phyloP scores from a whole-genome alignment of 2,329 filamentous ascomycete genomes.

The Aspergillus thermomutatus region DNA sequence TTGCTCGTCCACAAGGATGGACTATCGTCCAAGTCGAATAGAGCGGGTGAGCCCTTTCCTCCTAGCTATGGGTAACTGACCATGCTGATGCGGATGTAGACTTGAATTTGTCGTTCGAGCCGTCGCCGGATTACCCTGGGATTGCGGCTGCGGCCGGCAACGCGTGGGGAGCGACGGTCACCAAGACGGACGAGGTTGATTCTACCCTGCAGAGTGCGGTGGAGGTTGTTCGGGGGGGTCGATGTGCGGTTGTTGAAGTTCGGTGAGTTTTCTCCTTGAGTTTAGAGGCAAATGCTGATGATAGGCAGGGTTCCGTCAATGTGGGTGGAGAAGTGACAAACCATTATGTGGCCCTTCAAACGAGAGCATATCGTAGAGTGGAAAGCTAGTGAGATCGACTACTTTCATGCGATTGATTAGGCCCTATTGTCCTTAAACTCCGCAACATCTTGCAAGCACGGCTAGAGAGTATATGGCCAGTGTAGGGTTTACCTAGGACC shows the following conservation, averaged over 20 bases:
- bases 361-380: no score
- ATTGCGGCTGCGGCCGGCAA: conserved; percentile 57
- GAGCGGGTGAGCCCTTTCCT: background rate
- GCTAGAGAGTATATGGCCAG: no score
- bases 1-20: conserved; percentile 62
- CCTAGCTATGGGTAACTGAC: background rate
- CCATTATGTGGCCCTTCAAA: no score
- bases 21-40: conserved; percentile 54
- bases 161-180: background rate
- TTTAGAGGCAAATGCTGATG: background rate
- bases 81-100: conserved; percentile 42
- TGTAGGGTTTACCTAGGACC: no score
- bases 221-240: background rate
- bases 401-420: no score
- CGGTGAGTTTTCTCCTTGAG: background rate
- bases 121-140: conserved; percentile 61
- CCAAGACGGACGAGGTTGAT: background rate
- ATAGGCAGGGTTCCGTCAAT: background rate
- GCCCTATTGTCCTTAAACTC: no score
- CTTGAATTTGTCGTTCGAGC: conserved; percentile 61
- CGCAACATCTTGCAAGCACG: no score
- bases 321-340: background rate
- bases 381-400: no score
- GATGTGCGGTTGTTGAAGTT: background rate
- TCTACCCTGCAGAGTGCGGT: background rate